Evolutionary conservation across 202 grass and related monocot genomes (phyloP).

Genomic region (Brachypodium distachyon): DNA sequence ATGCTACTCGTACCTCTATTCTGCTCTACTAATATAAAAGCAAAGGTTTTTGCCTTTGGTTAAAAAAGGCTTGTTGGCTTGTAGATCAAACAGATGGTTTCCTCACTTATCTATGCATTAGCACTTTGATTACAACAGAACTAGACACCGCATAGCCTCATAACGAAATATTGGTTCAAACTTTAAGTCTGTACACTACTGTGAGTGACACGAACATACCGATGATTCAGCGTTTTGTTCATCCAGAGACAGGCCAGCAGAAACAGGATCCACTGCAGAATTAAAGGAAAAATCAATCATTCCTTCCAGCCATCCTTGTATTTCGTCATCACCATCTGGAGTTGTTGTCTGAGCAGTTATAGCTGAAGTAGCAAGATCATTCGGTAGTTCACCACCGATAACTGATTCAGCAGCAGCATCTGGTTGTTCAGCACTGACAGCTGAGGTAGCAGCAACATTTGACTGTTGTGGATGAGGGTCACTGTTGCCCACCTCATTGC

Average conservation of each 20-base stretch:
- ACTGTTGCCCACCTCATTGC: slow-evolving; percentile 11
- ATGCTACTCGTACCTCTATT: too few relatives aligned
- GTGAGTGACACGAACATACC: slow-evolving; percentile 32
- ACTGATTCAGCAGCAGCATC: slow-evolving; percentile 21
- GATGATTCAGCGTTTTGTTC: slow-evolving; percentile 34
- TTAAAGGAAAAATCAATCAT: slow-evolving; percentile 42
- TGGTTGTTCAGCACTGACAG: slow-evolving; percentile 16
- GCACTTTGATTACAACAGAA: not conserved
- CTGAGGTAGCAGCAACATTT: slow-evolving; percentile 18
- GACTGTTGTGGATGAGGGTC: slow-evolving; percentile 18
- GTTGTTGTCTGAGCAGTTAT: not conserved
- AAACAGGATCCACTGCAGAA: not conserved
- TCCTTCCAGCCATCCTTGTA: slow-evolving; percentile 32
- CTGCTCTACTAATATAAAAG: too few relatives aligned
- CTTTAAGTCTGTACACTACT: not conserved
- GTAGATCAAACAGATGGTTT: not conserved
- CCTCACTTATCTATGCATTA: not conserved
- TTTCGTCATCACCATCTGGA: slow-evolving; percentile 5
- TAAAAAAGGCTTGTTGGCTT: not conserved
- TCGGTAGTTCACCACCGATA: slow-evolving; percentile 15
- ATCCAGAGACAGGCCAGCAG: not conserved
- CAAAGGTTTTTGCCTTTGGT: too few relatives aligned
- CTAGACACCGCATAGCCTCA: not conserved
- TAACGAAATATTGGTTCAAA: not conserved
- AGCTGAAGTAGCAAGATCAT: slow-evolving; percentile 5